Percentiles rank a stretch among this genome's conserved stretches.
These are phyloP conservation scores for Chaetomium tenue DNA, from an alignment of 495 filamentous ascomycete species.

Conservation along the genomic window DNA sequence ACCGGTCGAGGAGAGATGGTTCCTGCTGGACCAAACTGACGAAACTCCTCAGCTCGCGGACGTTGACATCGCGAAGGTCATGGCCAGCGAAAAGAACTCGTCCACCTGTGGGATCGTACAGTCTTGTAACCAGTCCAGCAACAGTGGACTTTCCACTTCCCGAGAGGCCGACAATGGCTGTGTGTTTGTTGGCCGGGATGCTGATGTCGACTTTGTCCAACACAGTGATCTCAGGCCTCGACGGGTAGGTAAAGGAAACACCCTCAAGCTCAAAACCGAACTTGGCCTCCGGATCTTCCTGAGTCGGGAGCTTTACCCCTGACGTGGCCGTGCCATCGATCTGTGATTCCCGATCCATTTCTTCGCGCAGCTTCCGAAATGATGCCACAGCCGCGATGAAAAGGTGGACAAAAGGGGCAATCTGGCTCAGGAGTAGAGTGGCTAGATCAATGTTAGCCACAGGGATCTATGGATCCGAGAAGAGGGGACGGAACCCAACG, in stretches of 20 bases:
- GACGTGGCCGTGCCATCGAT: conserved; percentile 68
- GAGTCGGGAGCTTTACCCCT: conserved; percentile 52
- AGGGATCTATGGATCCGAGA: conserved; percentile 25
- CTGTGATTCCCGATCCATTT: conserved; percentile 63
- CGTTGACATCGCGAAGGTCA: conserved; percentile 55
- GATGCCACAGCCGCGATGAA: conserved; percentile 58
- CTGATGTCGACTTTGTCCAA: conserved; percentile 73
- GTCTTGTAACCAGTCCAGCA: conserved; percentile 55
- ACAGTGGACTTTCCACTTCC: conserved; percentile 82
- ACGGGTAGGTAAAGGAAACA: conserved; percentile 89
- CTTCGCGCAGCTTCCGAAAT: conserved; percentile 48
- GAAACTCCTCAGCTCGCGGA: conserved; percentile 54
- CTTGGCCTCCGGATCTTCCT: conserved; percentile 46
- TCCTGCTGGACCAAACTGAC: conserved; percentile 68
- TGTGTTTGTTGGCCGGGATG: conserved; percentile 80
- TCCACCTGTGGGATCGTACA: conserved; percentile 49
- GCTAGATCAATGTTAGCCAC: conserved; percentile 38
- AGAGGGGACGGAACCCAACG: conserved; percentile 48
- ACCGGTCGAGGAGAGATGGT: conserved; percentile 61
- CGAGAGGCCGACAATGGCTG: conserved; percentile 61
- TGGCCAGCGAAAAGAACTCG: conserved; percentile 52
- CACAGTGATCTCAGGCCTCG: conserved; percentile 77
- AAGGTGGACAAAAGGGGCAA: conserved; percentile 61
- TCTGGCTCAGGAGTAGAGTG: conserved; percentile 59
- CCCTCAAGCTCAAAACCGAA: conserved; percentile 74